Conservation (phyloP, 257 asterid genomes). For the Solanum pennellii region DNA sequence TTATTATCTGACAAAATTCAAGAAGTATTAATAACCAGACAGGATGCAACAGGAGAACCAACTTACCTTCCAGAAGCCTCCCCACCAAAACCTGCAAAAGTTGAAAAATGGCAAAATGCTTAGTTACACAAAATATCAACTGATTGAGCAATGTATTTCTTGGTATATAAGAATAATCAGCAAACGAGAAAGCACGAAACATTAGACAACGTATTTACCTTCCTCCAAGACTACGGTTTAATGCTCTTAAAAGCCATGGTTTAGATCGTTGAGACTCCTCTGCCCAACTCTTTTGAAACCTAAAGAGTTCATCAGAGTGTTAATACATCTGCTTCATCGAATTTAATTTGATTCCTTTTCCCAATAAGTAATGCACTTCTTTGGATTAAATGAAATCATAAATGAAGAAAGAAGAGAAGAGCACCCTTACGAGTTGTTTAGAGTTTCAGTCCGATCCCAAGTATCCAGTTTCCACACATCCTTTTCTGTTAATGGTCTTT, state of each 20-base stretch:
- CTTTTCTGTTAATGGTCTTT: slow-evolving; percentile 84
- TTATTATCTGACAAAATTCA: not conserved
- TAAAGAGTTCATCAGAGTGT: slow-evolving; percentile 10
- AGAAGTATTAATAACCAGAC: not conserved
- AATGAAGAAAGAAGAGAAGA: not conserved
- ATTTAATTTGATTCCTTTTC: not conserved
- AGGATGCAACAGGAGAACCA: slow-evolving; percentile 5
- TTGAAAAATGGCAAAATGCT: slow-evolving; percentile 1
- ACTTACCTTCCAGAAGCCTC: slow-evolving; percentile 97
- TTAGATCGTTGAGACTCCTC: slow-evolving; percentile 61
- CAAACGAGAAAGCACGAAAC: slow-evolving; percentile 1
- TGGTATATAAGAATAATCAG: not conserved
- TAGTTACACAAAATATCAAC: not conserved
- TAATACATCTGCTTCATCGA: not conserved
- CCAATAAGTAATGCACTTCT: not conserved
- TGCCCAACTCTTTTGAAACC: slow-evolving; percentile 86
- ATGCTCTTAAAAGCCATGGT: slow-evolving; percentile 96
- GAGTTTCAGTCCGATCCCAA: slow-evolving; percentile 93
- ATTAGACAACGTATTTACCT: slow-evolving; percentile 37
- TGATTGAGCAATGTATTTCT: not conserved
- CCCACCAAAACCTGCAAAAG: slow-evolving; percentile 77
- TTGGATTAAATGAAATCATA: not conserved
- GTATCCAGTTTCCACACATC: slow-evolving; percentile 97
- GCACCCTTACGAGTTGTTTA: slow-evolving; percentile 49
- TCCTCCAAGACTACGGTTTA: slow-evolving; percentile 80